Percentiles rank a stretch among this genome's conserved stretches.
Evolutionary conservation across 768 basidiomycete species (phyloP).

Genomic region (Mycena vitilis): DNA sequence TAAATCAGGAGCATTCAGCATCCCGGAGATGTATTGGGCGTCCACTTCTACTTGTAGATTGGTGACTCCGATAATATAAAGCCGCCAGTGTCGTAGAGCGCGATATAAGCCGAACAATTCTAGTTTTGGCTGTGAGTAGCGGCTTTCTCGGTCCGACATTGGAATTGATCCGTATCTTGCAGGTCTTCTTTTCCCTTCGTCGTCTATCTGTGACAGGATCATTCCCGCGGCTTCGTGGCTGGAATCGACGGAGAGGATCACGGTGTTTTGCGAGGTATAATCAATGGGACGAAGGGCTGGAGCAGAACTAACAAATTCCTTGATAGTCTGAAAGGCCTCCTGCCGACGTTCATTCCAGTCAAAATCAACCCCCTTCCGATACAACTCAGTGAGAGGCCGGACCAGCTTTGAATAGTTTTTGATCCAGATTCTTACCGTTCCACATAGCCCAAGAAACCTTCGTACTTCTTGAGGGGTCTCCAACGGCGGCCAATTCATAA

Average conservation of each 20-base stretch:
- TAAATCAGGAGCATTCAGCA: too few species aligned
- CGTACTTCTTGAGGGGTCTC: conserved; percentile 39
- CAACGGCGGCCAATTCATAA: conserved; percentile 42
- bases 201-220: conserved; percentile 46
- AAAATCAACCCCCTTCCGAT: conserved; percentile 39
- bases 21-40: too few species aligned
- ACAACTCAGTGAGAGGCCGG: conserved; percentile 39
- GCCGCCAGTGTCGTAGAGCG: too few species aligned
- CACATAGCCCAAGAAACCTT: conserved; percentile 45
- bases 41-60: too few species aligned
- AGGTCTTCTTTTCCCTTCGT: conserved; percentile 39
- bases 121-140: conserved; percentile 53
- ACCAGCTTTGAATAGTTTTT: conserved; percentile 35
- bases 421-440: conserved; percentile 41
- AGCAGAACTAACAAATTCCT: conserved; percentile 38
- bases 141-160: conserved; percentile 44
- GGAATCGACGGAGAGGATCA: conserved; percentile 49
- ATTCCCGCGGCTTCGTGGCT: conserved; percentile 46
- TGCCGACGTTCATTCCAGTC: conserved; percentile 44
- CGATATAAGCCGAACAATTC: conserved; percentile 51
- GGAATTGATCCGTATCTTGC: conserved; percentile 49
- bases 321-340: conserved; percentile 41
- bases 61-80: too few species aligned
- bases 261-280: conserved; percentile 39
- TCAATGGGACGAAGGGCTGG: conserved; percentile 47